Evolutionary conservation across 257 asterid species (phyloP), one percentile per base, ranked within the genome.

Genomic region (Fraxinus cuspidata): DNA sequence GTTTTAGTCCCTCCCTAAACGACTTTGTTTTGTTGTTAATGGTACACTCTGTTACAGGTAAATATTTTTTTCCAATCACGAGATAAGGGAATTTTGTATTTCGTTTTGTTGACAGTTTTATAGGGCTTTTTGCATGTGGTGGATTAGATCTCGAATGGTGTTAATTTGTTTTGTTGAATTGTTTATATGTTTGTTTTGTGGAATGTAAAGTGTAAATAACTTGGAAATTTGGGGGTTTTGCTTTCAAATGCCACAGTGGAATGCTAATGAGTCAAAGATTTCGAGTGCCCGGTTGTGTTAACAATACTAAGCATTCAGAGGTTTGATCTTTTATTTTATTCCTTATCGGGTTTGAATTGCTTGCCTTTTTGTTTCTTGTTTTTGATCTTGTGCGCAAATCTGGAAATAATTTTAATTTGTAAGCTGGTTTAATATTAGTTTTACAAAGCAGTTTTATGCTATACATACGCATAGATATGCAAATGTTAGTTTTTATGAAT

Each of bases 251-350:
- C 74, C 76, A 83, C 92, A 93, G 93, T 88, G 90, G 80, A 86
- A 87, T 89, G 84, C 89, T 11, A 42, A 85, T 87, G 91, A 93
- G 85, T 74, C 89, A 75, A 88, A 87, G 91, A 83, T 85, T 84
- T 82, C 88, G 86, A 80, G 81, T 40, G 38, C 82, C 35, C 32
- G 81, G 71, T 31, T 51, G 53, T 77, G 86, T 77, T 84, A 71
- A 42, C 51, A 42, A 78, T 76, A 81, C 67, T 7, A 63, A 82
- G 65, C 42, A 80, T 78, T 82, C 29, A 65, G 83, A 85, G 96
- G 96, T 92, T 35, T 32, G 80, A 72, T 32, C 74, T 42, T 11
- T 12, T 11, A 67, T 70, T 21, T 42, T 25, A 76, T 56, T 69
- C 12, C 47, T 68, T 51, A 23, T 47, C 53, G 38, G 47, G 25